Evolutionary conservation across 768 basidiomycete genomes (phyloP).

Genomic region (Trametes punicea): DNA sequence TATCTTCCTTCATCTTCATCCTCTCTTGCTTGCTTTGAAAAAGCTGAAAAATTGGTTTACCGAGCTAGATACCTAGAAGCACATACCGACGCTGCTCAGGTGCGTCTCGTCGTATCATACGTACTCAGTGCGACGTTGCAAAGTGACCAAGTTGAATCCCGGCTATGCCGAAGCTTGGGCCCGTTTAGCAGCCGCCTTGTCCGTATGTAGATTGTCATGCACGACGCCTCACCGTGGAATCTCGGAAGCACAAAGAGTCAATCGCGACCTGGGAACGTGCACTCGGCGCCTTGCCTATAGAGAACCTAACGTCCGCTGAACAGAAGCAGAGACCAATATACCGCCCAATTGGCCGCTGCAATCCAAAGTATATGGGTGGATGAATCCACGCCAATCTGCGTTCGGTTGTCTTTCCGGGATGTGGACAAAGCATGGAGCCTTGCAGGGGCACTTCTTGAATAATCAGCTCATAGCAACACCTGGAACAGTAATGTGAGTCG

Average conservation of each 20-base stretch:
- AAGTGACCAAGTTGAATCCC: neutral
- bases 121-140: neutral
- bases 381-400: neutral
- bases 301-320: constrained; percentile 31
- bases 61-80: constrained; percentile 18
- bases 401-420: neutral
- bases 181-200: neutral
- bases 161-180: constrained; percentile 1
- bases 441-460: neutral
- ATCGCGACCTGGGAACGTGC: constrained; percentile 29
- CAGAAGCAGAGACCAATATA: constrained; percentile 36
- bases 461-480: neutral
- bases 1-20: constrained; percentile 5
- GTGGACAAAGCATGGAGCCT: neutral
- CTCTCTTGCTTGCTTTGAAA: neutral
- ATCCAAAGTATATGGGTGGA: constrained; percentile 14
- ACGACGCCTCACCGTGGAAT: constrained; percentile 16
- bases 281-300: constrained; percentile 28
- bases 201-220: constrained; percentile 23
- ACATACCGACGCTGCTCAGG: constrained; percentile 12
- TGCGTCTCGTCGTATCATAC: neutral
- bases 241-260: constrained; percentile 11
- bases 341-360: constrained; percentile 27
- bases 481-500: constrained; percentile 9
- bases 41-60: neutral